Percentiles rank a stretch among this genome's conserved stretches.
Conservation (phyloP, 2,329 filamentous ascomycete species). For the Falciphora oryzae region DNA sequence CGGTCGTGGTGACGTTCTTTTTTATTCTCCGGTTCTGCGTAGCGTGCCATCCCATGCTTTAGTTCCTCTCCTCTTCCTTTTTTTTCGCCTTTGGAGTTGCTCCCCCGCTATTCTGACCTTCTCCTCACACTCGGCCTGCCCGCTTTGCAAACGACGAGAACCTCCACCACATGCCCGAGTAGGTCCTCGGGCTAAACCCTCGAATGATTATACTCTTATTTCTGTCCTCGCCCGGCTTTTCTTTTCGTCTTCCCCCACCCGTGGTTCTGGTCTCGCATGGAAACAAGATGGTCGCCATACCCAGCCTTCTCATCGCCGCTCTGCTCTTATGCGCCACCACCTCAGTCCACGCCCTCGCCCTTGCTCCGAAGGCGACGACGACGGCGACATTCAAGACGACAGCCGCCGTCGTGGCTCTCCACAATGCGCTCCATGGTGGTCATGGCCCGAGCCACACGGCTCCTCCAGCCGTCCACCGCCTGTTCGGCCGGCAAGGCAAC, state of each 20-base stretch:
- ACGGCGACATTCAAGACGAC: slow-evolving; percentile 32
- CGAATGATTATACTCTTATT: not conserved
- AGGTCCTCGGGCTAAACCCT: not conserved
- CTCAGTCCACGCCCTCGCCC: not conserved
- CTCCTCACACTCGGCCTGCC: not conserved
- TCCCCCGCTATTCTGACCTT: not conserved
- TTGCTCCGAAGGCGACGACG: slow-evolving; percentile 14
- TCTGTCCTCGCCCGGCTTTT: not conserved
- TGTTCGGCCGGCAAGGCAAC: slow-evolving; percentile 25
- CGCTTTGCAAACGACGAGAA: not conserved
- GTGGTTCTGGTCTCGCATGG: not conserved
- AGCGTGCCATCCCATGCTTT: not conserved
- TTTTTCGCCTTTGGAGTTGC: not conserved
- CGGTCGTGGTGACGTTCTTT: not conserved
- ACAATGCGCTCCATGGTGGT: slow-evolving; percentile 22
- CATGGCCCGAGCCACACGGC: slow-evolving; percentile 35
- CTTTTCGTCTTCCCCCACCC: not conserved
- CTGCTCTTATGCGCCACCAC: not conserved
- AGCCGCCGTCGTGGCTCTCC: slow-evolving; percentile 23
- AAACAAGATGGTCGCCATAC: not conserved
- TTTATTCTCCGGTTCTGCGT: not conserved
- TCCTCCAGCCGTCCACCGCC: slow-evolving; percentile 29
- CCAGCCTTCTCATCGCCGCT: not conserved
- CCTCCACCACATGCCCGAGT: no score
- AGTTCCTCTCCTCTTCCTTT: not conserved